These are phyloP conservation scores for Epithele typhae DNA, from an alignment of 768 basidiomycete species.

Conservation along the genomic window DNA sequence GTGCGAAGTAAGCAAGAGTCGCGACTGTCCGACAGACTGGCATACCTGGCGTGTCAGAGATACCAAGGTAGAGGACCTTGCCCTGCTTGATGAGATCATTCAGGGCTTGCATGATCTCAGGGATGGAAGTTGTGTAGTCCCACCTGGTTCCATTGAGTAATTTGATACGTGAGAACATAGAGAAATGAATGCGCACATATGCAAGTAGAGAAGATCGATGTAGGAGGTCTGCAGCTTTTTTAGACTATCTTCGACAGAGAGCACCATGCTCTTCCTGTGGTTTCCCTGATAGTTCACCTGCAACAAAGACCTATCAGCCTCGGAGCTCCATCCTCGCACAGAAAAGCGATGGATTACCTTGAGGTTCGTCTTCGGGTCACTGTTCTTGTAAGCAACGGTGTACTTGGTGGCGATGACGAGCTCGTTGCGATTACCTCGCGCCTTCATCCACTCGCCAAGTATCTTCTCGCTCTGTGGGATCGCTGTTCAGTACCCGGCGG, in stretches of 20 bases:
- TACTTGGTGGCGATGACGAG: conserved; percentile 20
- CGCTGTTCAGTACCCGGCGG: background rate
- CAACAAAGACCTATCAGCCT: too few relatives aligned
- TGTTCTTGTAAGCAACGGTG: too few relatives aligned
- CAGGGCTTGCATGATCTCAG: conserved; percentile 39
- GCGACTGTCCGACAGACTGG: too few relatives aligned
- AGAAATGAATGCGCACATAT: conserved; percentile 34
- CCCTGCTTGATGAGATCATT: conserved; percentile 35
- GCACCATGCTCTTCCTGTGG: conserved; percentile 9
- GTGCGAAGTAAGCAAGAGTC: conserved; percentile 2
- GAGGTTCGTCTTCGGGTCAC: too few relatives aligned
- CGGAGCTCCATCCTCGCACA: too few relatives aligned
- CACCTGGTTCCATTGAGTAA: conserved; percentile 17
- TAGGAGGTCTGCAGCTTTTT: conserved; percentile 40
- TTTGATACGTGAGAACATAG: too few relatives aligned
- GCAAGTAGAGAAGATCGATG: conserved; percentile 42
- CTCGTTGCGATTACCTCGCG: conserved; percentile 30
- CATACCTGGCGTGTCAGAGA: conserved; percentile 20
- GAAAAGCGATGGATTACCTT: too few relatives aligned
- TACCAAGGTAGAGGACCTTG: conserved; percentile 5
- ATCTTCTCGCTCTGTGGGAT: conserved; percentile 6
- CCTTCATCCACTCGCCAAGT: conserved; percentile 39
- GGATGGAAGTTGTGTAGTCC: conserved; percentile 39
- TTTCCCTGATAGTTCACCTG: conserved; percentile 10
- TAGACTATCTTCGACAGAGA: conserved; percentile 24